Evolutionary conservation across 768 basidiomycete genomes (phyloP), one percentile per base, ranked within the genome.

Genomic region (Psilocybe cyanescens): DNA sequence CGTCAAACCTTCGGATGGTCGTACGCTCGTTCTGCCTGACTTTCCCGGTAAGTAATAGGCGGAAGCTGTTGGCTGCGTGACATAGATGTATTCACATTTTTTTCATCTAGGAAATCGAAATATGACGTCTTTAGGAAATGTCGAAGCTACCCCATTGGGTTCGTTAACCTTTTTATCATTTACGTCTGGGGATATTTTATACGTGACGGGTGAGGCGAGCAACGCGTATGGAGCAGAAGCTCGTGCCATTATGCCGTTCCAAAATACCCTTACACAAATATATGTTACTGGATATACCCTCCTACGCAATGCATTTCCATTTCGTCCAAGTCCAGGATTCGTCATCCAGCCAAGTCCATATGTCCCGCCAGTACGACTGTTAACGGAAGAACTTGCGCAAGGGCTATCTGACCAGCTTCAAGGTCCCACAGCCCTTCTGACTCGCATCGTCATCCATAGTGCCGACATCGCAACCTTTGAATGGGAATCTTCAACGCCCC

Each of bases 101-200:
- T 55, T 59, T 59, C 56, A 53, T n/a, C 52, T 33, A 86, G 86
- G 87, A 0, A 88, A 89, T 64, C 79, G 86, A 2, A 72, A 86
- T 55, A 80, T 89, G 81, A 86, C 83, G n/a, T 86, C 86, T 14
- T 72, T 89, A 11, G 87, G 87, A 3, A 87, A 89, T 59, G 81
- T 88, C 37, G 81, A 85, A 63, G 76, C 78, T n/a, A 86, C 83
- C 0, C 83, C 84, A 3, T 66, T 85, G 1, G 87, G 86, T 4
- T 82, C 81, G 1, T 73, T 88, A 14, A 83, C 84, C 16, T 81
- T 88, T 58, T 69, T 84, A 4, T 79, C 79, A n/a, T 89, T 85
- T 65, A 71, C 74, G 11, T 79, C 77, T 0, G 87, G 88, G 3
- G 74, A 83, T 31, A 76, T 89, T 12, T 76, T 89, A 5, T 90